Percentiles rank a stretch among this genome's conserved stretches.
phyloP scores from a whole-genome alignment of 352 stramenopile genomes.

The Phytopythium kandeliae region DNA sequence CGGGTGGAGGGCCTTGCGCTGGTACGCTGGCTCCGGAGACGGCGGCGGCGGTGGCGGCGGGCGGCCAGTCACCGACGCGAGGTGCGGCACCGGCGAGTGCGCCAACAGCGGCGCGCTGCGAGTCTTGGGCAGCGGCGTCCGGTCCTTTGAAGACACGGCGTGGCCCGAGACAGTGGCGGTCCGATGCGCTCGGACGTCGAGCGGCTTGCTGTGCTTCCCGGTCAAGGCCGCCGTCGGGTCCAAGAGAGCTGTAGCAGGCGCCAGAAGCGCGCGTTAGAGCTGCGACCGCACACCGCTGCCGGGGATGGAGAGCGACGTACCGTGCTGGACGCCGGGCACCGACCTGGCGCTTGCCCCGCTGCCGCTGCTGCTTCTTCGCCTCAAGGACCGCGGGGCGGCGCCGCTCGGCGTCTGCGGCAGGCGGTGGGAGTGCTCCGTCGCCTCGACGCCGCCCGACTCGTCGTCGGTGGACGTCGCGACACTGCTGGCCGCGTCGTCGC shows the following conservation, averaged over 20 bases:
- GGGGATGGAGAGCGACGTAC: background rate
- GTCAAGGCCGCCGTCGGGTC: background rate
- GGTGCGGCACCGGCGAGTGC: background rate
- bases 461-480: constrained; percentile 1
- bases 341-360: constrained; percentile 1
- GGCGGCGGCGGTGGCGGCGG: background rate
- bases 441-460: background rate
- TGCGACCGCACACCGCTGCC: too few relatives aligned
- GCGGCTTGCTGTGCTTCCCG: background rate
- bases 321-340: background rate
- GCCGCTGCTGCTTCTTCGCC: constrained; percentile 3
- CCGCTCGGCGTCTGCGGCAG: background rate
- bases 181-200: background rate
- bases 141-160: background rate
- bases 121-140: background rate
- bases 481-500: constrained; percentile 4
- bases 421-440: background rate
- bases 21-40: background rate
- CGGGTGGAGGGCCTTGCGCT: background rate
- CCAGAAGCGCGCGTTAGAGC: background rate
- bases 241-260: background rate
- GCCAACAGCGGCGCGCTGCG: constrained; percentile 1
- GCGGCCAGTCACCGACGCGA: too few relatives aligned
- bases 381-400: background rate
- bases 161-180: background rate